Percentiles rank a stretch among this genome's conserved stretches.
phyloP scores from a whole-genome alignment of 192 early-diverging fungal species.

The Umbelopsis sp. region DNA sequence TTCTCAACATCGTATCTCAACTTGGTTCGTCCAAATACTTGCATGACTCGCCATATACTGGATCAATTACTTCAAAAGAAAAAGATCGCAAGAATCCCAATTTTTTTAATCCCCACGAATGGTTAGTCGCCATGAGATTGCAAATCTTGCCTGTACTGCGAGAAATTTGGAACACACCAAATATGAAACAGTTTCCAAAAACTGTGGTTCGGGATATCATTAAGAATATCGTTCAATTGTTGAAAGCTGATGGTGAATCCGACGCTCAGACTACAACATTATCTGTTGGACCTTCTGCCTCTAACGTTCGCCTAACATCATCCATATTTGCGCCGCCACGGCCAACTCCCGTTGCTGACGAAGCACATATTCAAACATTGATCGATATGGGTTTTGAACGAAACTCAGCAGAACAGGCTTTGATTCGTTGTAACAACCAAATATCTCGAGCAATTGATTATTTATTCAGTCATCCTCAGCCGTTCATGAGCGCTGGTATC shows the following conservation, averaged over 20 bases:
- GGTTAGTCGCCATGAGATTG: constrained; percentile 66
- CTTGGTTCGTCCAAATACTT: constrained; percentile 73
- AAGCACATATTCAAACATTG: constrained; percentile 67
- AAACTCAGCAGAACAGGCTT: constrained; percentile 74
- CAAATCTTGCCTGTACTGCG: constrained; percentile 61
- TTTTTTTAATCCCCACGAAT: constrained; percentile 76
- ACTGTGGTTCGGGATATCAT: constrained; percentile 62
- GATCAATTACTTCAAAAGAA: constrained; percentile 50
- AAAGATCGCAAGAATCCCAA: constrained; percentile 56
- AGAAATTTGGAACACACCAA: constrained; percentile 65
- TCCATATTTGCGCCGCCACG: constrained; percentile 37
- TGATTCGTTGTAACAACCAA: constrained; percentile 77
- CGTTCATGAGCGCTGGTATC: constrained; percentile 23
- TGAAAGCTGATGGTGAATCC: constrained; percentile 76
- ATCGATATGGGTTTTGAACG: constrained; percentile 88
- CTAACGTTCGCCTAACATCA: constrained; percentile 14
- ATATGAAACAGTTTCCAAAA: constrained; percentile 55
- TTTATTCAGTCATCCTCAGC: constrained; percentile 68
- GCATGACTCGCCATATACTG: constrained; percentile 73
- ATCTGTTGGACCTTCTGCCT: neutral
- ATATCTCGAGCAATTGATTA: constrained; percentile 85
- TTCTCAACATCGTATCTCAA: constrained; percentile 66
- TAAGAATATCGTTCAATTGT: constrained; percentile 63
- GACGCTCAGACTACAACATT: constrained; percentile 38
- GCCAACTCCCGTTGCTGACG: constrained; percentile 60